A percentile compares a stretch with the other conserved stretches of the same genome.
Conservation (phyloP, 2,329 filamentous ascomycete species). For the Fusarium cyanostomum region DNA sequence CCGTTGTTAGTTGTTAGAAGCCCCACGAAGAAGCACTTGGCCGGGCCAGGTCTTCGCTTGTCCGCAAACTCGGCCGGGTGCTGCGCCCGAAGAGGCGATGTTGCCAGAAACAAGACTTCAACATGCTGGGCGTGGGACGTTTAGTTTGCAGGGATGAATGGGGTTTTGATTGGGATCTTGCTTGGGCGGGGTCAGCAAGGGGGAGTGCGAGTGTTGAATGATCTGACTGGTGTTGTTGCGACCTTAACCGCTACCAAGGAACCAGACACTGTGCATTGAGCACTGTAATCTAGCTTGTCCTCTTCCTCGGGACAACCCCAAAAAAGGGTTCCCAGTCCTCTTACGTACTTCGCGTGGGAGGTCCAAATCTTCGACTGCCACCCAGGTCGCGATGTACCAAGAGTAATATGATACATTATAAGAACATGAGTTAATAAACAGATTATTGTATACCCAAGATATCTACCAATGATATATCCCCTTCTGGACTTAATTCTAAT, state of each 20-base stretch:
- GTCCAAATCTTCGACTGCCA: too few species aligned
- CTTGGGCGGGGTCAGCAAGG: conserved; percentile 14
- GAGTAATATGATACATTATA: too few species aligned
- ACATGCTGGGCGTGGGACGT: conserved; percentile 4
- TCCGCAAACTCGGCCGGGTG: conserved; percentile 2
- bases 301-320: conserved; percentile 29
- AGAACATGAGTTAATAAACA: too few species aligned
- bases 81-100: not conserved
- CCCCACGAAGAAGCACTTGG: conserved; percentile 1
- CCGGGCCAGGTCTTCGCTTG: not conserved
- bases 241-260: conserved; percentile 20
- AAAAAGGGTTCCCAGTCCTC: not conserved
- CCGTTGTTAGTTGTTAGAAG: not conserved
- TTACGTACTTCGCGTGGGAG: too few species aligned
- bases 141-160: conserved; percentile 17
- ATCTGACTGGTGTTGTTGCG: conserved; percentile 26
- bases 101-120: not conserved
- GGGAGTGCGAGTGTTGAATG: conserved; percentile 11
- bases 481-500: too few species aligned
- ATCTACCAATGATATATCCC: too few species aligned
- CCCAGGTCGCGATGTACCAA: too few species aligned
- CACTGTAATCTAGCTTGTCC: conserved; percentile 22
- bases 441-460: too few species aligned
- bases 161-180: conserved; percentile 21
- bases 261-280: conserved; percentile 22